Base-by-base conservation (phyloP, 345 rosid species). In the Heritiera fomes region DNA sequence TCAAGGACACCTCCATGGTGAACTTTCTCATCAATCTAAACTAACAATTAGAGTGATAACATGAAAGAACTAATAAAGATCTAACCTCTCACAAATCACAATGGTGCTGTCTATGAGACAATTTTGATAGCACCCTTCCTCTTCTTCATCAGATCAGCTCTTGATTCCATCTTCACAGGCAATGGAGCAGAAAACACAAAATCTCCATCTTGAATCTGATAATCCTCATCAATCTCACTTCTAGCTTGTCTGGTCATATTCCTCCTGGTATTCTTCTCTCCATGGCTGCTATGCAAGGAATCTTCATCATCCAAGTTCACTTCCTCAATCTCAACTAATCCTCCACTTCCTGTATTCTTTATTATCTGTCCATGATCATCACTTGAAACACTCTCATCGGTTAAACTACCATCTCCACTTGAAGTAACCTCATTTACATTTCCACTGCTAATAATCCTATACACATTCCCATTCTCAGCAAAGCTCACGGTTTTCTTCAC, bases 401-500 rank as follows among this genome's bases (percentile, higher is more conserved):
- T 70, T 5, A 75, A 83, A 50, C 73, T 43, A 7, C 45, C 8
- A 43, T 43, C 45, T 43, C 45, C 45, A 43, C 45, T 43, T 43
- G 45, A 43, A 43, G 8, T 5, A 69, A 50, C 75, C 75, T 69
- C 85, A 70, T 87, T 90, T 18, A 71, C 85, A 70, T 87, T 90
- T 18, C 73, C 87, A 78, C 84, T 85, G 20, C 82, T 80, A 81
- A 80, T 14, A 88, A 89, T 62, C 82, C 79, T 83, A 82, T 76
- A 84, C 61, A 82, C 82, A 84, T 87, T 84, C 81, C 89, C 89
- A 61, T 88, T 84, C 82, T 90, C 91, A 5, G 83, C 88, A 73
- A 89, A 87, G 52, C 87, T 89, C 69, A 90, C 86, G 65, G 55
- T 79, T 83, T 85, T 91, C 84, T 84, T 88, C 81, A 80, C 89